These are phyloP conservation scores for Penicillium sp. DNA, from an alignment of 2,329 filamentous ascomycete species.

Conservation along the genomic window DNA sequence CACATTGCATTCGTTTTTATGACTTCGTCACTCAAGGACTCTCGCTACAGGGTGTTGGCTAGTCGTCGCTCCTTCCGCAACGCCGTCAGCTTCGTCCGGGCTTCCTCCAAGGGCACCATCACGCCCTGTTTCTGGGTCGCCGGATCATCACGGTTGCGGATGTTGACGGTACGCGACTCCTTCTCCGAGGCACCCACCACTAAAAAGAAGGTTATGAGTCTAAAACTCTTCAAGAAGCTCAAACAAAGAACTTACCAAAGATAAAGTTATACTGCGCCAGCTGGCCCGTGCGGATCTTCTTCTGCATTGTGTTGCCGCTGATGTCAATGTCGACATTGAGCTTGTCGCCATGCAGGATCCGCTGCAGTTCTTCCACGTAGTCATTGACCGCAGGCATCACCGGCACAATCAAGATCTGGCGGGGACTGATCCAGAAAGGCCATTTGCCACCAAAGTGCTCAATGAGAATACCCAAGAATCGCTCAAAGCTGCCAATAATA, in stretches of 20 bases:
- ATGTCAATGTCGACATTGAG: slow-evolving; percentile 47
- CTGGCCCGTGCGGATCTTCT: slow-evolving; percentile 49
- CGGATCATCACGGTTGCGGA: slow-evolving; percentile 59
- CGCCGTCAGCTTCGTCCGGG: slow-evolving; percentile 48
- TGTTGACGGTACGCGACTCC: slow-evolving; percentile 55
- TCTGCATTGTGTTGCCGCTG: slow-evolving; percentile 47
- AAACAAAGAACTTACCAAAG: too few relatives aligned
- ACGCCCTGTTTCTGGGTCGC: slow-evolving; percentile 57
- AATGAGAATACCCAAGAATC: slow-evolving; percentile 47
- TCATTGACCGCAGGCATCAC: slow-evolving; percentile 48
- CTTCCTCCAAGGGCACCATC: slow-evolving; percentile 56
- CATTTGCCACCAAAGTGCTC: slow-evolving; percentile 50
- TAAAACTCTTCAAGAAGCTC: too few relatives aligned
- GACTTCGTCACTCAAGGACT: not conserved
- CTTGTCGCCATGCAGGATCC: slow-evolving; percentile 41
- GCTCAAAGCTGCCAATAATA: slow-evolving; percentile 48
- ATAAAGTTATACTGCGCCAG: slow-evolving; percentile 49
- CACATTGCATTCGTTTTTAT: not conserved
- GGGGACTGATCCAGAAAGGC: slow-evolving; percentile 50
- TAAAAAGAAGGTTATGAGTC: too few relatives aligned
- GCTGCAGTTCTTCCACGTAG: slow-evolving; percentile 45
- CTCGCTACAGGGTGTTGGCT: slow-evolving; percentile 36
- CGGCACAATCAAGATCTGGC: slow-evolving; percentile 47
- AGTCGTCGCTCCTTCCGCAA: slow-evolving; percentile 44
- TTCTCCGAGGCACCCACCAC: slow-evolving; percentile 60